Conservation (phyloP, 441 rosid genomes). For the Geranium incanum region DNA sequence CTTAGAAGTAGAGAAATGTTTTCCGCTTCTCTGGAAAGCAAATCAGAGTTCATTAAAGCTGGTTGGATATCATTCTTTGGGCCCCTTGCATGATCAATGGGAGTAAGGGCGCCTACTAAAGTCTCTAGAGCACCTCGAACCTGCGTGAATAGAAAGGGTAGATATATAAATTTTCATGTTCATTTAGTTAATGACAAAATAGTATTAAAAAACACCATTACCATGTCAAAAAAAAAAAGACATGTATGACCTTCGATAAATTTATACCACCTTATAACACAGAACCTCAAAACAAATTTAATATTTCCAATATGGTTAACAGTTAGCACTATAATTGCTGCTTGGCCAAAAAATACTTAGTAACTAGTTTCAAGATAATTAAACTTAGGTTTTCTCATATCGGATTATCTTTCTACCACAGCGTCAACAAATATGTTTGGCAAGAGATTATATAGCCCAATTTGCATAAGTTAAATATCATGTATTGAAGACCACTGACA, state of each 20-base stretch:
- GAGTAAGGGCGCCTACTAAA: conserved; percentile 80
- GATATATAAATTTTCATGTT: not conserved
- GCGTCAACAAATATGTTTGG: not conserved
- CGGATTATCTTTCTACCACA: not conserved
- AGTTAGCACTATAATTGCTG: not conserved
- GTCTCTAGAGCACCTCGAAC: conserved; percentile 93
- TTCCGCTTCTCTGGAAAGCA: conserved; percentile 87
- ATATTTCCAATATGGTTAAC: not conserved
- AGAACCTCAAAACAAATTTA: not conserved
- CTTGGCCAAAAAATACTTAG: not conserved
- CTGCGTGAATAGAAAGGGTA: conserved; percentile 29
- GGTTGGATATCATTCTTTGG: conserved; percentile 72
- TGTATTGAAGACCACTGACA: not conserved
- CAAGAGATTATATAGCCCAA: not conserved
- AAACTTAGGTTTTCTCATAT: not conserved
- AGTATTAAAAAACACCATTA: too few species aligned
- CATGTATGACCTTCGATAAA: too few species aligned
- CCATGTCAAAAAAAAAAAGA: too few species aligned
- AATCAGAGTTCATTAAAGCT: conserved; percentile 90
- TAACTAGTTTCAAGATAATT: too few species aligned
- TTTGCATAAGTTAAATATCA: not conserved
- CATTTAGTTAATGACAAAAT: too few species aligned
- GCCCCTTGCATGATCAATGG: conserved; percentile 69
- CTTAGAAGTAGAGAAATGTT: conserved; percentile 85
- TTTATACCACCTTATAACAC: not conserved